phyloP scores from a whole-genome alignment of 2,329 filamentous ascomycete genomes.

The Scedosporium boydii region DNA sequence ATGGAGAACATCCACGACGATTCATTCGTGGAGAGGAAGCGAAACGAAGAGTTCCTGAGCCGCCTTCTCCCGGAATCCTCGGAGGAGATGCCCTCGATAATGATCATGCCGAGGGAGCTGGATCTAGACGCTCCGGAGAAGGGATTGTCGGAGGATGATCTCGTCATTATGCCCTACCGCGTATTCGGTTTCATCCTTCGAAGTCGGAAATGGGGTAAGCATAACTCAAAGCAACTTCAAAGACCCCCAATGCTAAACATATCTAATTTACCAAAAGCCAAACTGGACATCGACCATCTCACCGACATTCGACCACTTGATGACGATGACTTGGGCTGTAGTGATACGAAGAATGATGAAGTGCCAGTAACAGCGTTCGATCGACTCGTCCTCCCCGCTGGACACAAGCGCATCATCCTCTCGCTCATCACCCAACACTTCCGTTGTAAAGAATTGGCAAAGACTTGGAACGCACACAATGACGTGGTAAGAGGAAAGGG shows the following conservation, averaged over 20 bases:
- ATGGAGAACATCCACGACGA: too few relatives aligned
- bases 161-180: conserved; percentile 21
- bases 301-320: not conserved
- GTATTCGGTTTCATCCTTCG: conserved; percentile 24
- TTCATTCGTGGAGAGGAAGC: too few relatives aligned
- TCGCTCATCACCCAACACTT: conserved; percentile 22
- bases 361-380: conserved; percentile 14
- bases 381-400: conserved; percentile 14
- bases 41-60: too few relatives aligned
- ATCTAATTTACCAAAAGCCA: not conserved
- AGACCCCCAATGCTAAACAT: too few relatives aligned
- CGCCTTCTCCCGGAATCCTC: too few relatives aligned
- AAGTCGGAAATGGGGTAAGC: conserved; percentile 22
- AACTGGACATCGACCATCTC: conserved; percentile 5
- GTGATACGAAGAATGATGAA: not conserved
- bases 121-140: not conserved
- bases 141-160: conserved; percentile 13
- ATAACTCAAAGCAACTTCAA: too few relatives aligned
- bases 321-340: not conserved
- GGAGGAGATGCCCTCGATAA: too few relatives aligned
- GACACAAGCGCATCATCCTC: conserved; percentile 18
- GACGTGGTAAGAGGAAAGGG: conserved; percentile 23
- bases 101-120: too few relatives aligned
- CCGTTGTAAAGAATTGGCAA: conserved; percentile 14
- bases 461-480: not conserved